Base-by-base conservation (phyloP, 2,329 filamentous ascomycete genomes). In the Magnaporthiopsis rhizophila region DNA sequence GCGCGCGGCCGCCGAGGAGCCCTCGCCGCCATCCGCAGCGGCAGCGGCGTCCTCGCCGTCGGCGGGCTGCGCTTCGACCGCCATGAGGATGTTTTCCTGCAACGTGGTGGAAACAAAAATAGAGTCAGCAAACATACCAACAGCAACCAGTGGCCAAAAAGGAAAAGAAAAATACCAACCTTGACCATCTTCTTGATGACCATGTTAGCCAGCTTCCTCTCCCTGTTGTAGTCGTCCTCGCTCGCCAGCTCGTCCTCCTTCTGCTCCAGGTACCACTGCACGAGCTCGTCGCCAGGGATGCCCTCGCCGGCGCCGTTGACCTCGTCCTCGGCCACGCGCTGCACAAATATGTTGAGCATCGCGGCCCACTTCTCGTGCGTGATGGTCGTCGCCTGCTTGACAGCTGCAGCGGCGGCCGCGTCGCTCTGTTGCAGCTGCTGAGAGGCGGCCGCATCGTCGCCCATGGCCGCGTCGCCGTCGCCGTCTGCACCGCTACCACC, bases 171-270 rank as follows among this genome's bases (percentile, higher is more conserved):
- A 32, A 57, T 59, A 78, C 86, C 72, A 80, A 95, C 92, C 88
- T 95, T 97, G 73, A 97, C 90, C 89, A 98, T 96, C 76, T 91
- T 89, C 83, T 91, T 96, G 69, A 99, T 78, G 63, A 99, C 94
- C 84, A 97, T 95, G 73, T 81, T 85, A 18, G 88, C 89, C 64
- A 97, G 78, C 3, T 80, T 80, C 73, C 86, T 84, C 78, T 98
- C 92, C 21, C 79, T 80, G 73, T 93, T 84, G 72, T 96, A 83
- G 69, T 93, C 91, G 64, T 96, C 92, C 75, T 96, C 89, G 58
- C 81, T 89, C 50, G 89, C 83, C 65, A 99, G 79, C 72, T 96
- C 89, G 24, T 87, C 85, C 75, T 99, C 95, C 71, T 90, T 90
- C 76, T 94, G 88, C 78, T 98, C 94, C 28, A 98, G 82, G 74